Base-by-base conservation (phyloP, 1,284 basidiomycete species). In the Neolentinus lepideus region DNA sequence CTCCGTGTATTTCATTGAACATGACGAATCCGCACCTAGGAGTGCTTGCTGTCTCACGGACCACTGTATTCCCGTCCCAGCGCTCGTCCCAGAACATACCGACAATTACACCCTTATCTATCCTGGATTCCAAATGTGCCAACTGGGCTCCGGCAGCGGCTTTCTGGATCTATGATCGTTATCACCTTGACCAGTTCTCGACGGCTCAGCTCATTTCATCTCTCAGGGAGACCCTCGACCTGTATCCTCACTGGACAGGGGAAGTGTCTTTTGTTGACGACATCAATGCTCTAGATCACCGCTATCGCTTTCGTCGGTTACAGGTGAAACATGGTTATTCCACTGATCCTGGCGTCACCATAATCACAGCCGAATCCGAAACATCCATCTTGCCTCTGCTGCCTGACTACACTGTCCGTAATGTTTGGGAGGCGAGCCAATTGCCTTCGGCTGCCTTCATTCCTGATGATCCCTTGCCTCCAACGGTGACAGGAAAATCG, bases 171-270 rank as follows among this genome's bases (percentile, higher is more conserved):
- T 71, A 66, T 54, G 59, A 64, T 47, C 43, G 59, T 6, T 60
- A 56, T 2, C 16, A 33, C 8, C 33, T 29, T 2, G 51, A 58
- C 21, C 54, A 64, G 1, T 54, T 65, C 8, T 53, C 61, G 36
- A 26, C 56, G 1, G 55, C 59, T 0, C 21, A 52, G 2, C 65
- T 74, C 22, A 29, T 54, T 1, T 2, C 9, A 8, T 70, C 71
- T 8, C 62, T 75, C 6, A 54, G 56, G n/a, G 46, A 51, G 14
- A 69, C 69, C 3, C 61, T 75, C 43, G 58, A 64, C 48, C 58
- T 60, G 1, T 76, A 76, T 58, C 71, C 75, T 1, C 72, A 74
- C 43, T 74, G 70, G 66, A 60, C 67, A 1, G 75, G 74, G 0
- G 71, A 70, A 46, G 62, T 76, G 22, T 66, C 65, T 2, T 69